Conservation (phyloP, 306 rosid species). For the Pterocarpus macrocarpus region DNA sequence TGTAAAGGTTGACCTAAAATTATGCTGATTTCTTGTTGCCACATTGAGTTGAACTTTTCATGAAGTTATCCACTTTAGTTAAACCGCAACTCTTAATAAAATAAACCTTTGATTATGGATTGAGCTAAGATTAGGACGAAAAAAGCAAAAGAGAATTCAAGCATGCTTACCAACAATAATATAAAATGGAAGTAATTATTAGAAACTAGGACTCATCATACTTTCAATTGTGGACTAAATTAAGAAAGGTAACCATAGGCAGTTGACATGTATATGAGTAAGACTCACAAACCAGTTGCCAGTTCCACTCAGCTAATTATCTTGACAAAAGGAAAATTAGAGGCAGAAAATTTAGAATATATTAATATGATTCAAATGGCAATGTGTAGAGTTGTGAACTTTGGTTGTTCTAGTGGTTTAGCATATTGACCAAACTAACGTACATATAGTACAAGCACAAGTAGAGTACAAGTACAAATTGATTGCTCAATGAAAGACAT, state of each 20-base stretch:
- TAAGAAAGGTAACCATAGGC: neutral
- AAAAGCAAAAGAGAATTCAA: neutral
- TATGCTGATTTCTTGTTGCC: neutral
- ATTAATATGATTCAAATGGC: conserved; percentile 30
- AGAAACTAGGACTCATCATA: neutral
- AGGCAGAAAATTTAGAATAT: neutral
- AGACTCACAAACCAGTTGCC: conserved; percentile 12
- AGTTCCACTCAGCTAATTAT: conserved; percentile 13
- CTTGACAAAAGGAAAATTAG: conserved; percentile 5
- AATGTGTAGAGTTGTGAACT: conserved; percentile 24
- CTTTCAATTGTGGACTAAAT: conserved; percentile 30
- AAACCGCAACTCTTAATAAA: conserved; percentile 3
- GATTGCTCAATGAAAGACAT: conserved; percentile 49
- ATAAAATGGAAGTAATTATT: conserved; percentile 14
- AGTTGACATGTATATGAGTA: conserved; percentile 27
- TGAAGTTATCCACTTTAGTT: conserved; percentile 25
- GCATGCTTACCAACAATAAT: conserved; percentile 5
- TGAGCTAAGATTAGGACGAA: neutral
- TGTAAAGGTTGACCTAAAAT: conserved; percentile 28
- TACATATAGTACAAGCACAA: conserved; percentile 51
- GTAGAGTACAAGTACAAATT: conserved; percentile 22
- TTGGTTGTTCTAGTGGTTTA: conserved; percentile 21
- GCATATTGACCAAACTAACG: conserved; percentile 42
- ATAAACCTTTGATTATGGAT: neutral
- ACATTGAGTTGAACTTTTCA: conserved; percentile 39